Conservation (phyloP, 2,329 filamentous ascomycete genomes). For the Xylaria hypoxylon region DNA sequence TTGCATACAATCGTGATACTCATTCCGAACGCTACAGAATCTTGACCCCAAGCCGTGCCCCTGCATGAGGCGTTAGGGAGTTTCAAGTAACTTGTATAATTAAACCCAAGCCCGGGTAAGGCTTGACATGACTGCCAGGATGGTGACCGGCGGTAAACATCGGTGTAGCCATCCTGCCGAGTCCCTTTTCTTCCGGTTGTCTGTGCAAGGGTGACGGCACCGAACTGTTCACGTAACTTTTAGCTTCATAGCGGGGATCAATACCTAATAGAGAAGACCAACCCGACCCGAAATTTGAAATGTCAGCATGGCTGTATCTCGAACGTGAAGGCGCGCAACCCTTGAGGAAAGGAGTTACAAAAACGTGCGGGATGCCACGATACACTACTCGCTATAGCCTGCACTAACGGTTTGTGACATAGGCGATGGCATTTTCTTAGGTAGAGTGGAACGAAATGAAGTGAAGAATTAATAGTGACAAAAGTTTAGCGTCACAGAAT, state of each 20-base stretch:
- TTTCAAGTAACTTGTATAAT: not conserved
- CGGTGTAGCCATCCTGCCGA: not conserved
- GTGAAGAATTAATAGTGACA: not conserved
- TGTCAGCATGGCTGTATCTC: slow-evolving; percentile 3
- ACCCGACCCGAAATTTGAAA: not conserved
- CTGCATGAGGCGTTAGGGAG: not conserved
- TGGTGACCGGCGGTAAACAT: not conserved
- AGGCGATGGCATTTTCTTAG: not conserved
- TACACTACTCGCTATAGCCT: not conserved
- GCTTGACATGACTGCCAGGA: not conserved
- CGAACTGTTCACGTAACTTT: not conserved
- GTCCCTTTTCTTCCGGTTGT: not conserved
- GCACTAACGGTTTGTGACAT: not conserved
- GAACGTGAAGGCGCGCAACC: not conserved
- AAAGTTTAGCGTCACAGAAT: not conserved
- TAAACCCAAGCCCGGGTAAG: not conserved
- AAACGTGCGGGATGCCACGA: not conserved
- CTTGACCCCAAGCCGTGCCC: not conserved
- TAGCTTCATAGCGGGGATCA: not conserved
- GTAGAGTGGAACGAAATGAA: not conserved
- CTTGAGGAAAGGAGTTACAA: not conserved
- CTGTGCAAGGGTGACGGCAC: not conserved
- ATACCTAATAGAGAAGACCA: not conserved
- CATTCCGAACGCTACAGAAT: not conserved
- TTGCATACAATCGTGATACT: not conserved